Evolutionary conservation across 352 stramenopile genomes (phyloP).

Genomic region (Plasmopara muralis): DNA sequence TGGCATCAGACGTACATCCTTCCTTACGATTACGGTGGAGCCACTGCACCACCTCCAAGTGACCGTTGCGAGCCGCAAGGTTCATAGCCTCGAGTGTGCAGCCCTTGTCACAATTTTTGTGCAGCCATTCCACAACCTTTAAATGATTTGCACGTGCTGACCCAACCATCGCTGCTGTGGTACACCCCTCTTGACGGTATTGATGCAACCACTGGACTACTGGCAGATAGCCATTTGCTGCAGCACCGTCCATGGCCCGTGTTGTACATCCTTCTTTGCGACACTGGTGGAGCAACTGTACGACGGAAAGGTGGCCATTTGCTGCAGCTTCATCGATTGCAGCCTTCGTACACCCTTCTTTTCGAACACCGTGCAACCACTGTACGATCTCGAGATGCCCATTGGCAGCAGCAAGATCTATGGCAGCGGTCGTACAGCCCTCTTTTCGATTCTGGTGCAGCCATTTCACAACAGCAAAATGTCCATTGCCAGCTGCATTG

Average conservation of each 20-base stretch:
- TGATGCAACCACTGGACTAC: conserved; percentile 25
- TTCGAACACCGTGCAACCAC: conserved; percentile 19
- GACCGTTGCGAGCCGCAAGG: conserved; percentile 15
- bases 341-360: conserved; percentile 22
- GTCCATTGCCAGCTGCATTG: conserved; percentile 22
- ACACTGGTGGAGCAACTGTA: conserved; percentile 22
- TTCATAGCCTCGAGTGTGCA: conserved; percentile 22
- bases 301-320: conserved; percentile 17
- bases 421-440: conserved; percentile 21
- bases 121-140: conserved; percentile 21
- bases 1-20: conserved; percentile 23
- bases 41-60: conserved; percentile 35
- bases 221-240: conserved; percentile 21
- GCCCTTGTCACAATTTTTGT: conserved; percentile 20
- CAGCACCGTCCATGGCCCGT: conserved; percentile 21
- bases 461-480: conserved; percentile 23
- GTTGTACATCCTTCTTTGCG: conserved; percentile 26
- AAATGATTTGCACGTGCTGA: conserved; percentile 15
- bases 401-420: conserved; percentile 23
- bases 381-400: conserved; percentile 23
- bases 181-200: conserved; percentile 22
- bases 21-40: conserved; percentile 31
- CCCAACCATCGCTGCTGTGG: conserved; percentile 20
- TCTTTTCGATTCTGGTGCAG: conserved; percentile 25
- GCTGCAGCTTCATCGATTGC: conserved; percentile 28